phyloP scores from a whole-genome alignment of 2,329 filamentous ascomycete species.

The Colletotrichum higginsianum region DNA sequence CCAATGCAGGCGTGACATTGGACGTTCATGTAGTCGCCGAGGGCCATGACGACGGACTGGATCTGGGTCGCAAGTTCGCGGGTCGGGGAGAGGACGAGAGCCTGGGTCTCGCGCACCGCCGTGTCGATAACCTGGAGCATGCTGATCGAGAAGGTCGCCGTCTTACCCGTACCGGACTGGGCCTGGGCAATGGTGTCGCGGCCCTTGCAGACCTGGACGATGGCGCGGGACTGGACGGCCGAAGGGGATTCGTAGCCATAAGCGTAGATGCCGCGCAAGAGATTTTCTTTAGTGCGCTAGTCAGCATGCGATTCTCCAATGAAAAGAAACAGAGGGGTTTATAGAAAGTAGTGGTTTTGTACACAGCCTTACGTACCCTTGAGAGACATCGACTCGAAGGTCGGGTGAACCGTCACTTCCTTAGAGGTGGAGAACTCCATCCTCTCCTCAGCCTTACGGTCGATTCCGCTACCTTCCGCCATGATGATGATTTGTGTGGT shows the following conservation, averaged over 20 bases:
- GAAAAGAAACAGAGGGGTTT: not conserved
- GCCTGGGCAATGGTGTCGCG: slow-evolving; percentile 99
- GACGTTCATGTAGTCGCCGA: slow-evolving; percentile 99
- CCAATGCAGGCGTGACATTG: slow-evolving; percentile 99
- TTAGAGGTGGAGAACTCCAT: slow-evolving; percentile 99
- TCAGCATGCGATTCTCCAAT: slow-evolving; percentile 1
- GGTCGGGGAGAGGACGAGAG: slow-evolving; percentile 94
- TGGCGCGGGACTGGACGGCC: slow-evolving; percentile 96
- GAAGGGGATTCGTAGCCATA: slow-evolving; percentile 99
- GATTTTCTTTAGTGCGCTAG: slow-evolving; percentile 74
- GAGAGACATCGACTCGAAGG: slow-evolving; percentile 95
- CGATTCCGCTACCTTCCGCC: slow-evolving; percentile 84
- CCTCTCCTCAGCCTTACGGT: slow-evolving; percentile 93
- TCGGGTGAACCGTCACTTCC: slow-evolving; percentile 95
- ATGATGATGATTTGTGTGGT: slow-evolving; percentile 67
- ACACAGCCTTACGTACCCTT: slow-evolving; percentile 73
- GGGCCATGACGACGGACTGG: slow-evolving; percentile 98
- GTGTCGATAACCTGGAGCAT: slow-evolving; percentile 97
- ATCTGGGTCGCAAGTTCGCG: slow-evolving; percentile 98
- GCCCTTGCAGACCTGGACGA: slow-evolving; percentile 99
- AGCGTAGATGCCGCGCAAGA: slow-evolving; percentile 96
- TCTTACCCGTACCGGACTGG: slow-evolving; percentile 97
- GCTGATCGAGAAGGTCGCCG: slow-evolving; percentile 95
- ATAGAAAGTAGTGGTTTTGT: too few relatives aligned
- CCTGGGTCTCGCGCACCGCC: slow-evolving; percentile 91